These are phyloP conservation scores for Lolium rigidum DNA, from an alignment of 176 grass and related monocot species.

Conservation along the genomic window DNA sequence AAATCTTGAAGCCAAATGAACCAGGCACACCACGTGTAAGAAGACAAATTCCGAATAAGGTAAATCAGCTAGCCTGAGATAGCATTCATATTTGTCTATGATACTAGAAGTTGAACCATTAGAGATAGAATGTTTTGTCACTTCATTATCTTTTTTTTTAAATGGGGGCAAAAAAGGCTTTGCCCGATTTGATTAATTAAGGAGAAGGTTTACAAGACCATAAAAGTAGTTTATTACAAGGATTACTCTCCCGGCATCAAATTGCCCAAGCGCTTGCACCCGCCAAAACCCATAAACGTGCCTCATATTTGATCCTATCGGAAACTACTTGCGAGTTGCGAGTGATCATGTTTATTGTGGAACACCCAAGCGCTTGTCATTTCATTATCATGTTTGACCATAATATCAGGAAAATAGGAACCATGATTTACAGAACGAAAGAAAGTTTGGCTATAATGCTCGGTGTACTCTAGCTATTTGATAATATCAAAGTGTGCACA, in stretches of 20 bases:
- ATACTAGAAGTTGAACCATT: background rate
- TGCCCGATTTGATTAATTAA: no score
- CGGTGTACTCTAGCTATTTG: background rate
- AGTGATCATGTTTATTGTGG: no score
- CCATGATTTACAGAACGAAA: background rate
- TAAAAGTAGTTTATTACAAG: no score
- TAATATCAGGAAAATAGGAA: slow-evolving; percentile 4
- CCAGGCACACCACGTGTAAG: slow-evolving; percentile 28
- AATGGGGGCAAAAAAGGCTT: no score
- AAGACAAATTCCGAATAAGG: slow-evolving; percentile 68
- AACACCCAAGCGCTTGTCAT: no score
- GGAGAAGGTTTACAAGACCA: no score
- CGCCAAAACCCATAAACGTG: no score
- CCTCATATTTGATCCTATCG: no score
- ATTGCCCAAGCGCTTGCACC: no score
- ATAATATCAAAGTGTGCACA: background rate
- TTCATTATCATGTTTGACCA: background rate
- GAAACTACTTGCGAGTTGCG: background rate
- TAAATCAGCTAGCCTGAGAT: slow-evolving; percentile 31
- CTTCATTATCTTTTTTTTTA: background rate
- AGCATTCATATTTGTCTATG: background rate
- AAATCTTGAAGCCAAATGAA: slow-evolving; percentile 57
- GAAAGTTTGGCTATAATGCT: background rate
- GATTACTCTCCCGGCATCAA: no score
- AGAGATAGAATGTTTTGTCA: slow-evolving; percentile 4